These are phyloP conservation scores for Knoxdaviesia proteae DNA, from an alignment of 2,329 filamentous ascomycete species.

Conservation along the genomic window DNA sequence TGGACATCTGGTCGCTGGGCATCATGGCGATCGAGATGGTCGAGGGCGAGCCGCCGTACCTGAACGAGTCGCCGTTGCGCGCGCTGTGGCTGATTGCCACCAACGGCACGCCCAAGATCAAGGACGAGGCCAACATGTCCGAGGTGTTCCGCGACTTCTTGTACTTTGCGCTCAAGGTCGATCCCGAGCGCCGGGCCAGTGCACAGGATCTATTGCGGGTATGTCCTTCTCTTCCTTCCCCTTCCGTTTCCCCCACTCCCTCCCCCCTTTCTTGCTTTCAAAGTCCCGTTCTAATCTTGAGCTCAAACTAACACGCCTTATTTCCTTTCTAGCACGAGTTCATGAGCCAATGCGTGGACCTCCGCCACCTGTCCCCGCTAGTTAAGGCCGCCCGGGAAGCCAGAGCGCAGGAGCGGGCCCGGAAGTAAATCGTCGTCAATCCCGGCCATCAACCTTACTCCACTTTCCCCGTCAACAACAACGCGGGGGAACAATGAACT, in stretches of 20 bases:
- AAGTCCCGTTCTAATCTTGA: background rate
- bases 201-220: constrained; percentile 86
- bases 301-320: background rate
- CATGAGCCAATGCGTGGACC: constrained; percentile 55
- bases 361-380: constrained; percentile 62
- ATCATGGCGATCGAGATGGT: constrained; percentile 99
- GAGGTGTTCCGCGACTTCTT: constrained; percentile 78
- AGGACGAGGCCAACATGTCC: constrained; percentile 70
- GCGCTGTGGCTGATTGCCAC: constrained; percentile 93
- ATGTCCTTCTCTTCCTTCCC: constrained; percentile 17
- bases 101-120: constrained; percentile 85
- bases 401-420: constrained; percentile 64
- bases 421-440: constrained; percentile 20
- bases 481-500: too few relatives aligned
- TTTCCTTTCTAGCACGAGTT: constrained; percentile 46
- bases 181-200: constrained; percentile 89
- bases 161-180: constrained; percentile 82
- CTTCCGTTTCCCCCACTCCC: constrained; percentile 10
- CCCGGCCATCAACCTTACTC: too few relatives aligned
- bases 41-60: constrained; percentile 88
- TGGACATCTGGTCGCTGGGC: constrained; percentile 94
- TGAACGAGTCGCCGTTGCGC: constrained; percentile 82
- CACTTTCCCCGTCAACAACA: too few relatives aligned
- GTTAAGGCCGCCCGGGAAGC: constrained; percentile 72
- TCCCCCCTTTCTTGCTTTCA: background rate